Evolutionary conservation across 352 stramenopile species (phyloP).

Genomic region (Phytophthora megakarya): DNA sequence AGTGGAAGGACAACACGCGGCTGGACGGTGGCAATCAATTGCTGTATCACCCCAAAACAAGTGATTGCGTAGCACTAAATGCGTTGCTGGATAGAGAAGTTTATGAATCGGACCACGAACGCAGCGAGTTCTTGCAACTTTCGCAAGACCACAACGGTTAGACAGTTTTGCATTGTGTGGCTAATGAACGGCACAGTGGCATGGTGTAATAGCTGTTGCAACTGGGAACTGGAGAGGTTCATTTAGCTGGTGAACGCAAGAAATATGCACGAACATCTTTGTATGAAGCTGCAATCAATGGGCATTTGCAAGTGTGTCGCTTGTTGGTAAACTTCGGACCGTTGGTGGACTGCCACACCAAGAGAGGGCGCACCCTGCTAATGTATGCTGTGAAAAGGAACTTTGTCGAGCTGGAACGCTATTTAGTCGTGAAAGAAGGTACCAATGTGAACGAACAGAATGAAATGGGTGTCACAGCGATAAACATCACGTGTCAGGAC

Average conservation of each 20-base stretch:
- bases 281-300: conserved; percentile 74
- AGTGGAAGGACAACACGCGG: conserved; percentile 62
- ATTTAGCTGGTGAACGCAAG: conserved; percentile 63
- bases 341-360: conserved; percentile 81
- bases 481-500: conserved; percentile 71
- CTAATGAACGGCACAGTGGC: conserved; percentile 52
- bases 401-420: conserved; percentile 53
- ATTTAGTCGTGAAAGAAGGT: conserved; percentile 47
- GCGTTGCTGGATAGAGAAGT: conserved; percentile 32
- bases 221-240: conserved; percentile 60
- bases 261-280: conserved; percentile 71
- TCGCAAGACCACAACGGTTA: conserved; percentile 71
- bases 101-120: conserved; percentile 19
- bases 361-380: conserved; percentile 67
- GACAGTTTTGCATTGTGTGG: conserved; percentile 66
- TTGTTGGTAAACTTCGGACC: conserved; percentile 65
- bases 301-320: conserved; percentile 54
- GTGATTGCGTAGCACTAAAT: conserved; percentile 39
- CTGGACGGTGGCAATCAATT: conserved; percentile 44
- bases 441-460: conserved; percentile 78
- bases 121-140: conserved; percentile 56
- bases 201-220: conserved; percentile 55
- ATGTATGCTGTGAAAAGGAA: conserved; percentile 80
- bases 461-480: conserved; percentile 74
- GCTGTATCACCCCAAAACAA: conserved; percentile 55